Conservation (phyloP, 345 rosid species). For the Populus tremula region DNA sequence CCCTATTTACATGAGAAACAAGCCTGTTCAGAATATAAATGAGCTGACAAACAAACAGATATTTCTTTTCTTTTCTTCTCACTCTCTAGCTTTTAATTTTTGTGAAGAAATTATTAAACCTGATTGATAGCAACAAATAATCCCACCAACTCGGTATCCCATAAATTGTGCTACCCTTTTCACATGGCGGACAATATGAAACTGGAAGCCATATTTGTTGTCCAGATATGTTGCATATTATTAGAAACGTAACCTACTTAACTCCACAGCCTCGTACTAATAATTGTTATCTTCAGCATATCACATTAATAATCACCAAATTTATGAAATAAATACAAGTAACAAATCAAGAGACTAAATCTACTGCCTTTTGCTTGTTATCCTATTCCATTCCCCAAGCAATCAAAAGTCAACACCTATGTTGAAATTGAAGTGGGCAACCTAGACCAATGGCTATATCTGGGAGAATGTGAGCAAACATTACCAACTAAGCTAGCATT, state of each 20-base stretch:
- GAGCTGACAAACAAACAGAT: background rate
- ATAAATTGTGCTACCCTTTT: background rate
- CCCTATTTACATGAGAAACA: background rate
- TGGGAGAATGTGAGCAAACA: background rate
- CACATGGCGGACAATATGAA: background rate
- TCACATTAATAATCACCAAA: background rate
- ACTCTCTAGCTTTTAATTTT: background rate
- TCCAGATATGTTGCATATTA: background rate
- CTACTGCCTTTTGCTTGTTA: background rate
- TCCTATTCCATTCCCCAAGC: background rate
- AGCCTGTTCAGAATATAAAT: background rate
- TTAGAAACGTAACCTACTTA: background rate
- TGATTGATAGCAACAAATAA: background rate
- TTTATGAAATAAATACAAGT: background rate
- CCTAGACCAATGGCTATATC: background rate
- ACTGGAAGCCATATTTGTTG: background rate
- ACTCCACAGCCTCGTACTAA: background rate
- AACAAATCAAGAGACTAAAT: background rate
- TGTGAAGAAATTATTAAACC: background rate
- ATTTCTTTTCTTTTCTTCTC: background rate
- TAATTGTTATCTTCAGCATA: background rate
- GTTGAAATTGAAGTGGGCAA: background rate
- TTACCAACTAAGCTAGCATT: background rate
- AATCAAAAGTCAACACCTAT: background rate
- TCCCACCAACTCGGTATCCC: background rate